phyloP scores from a whole-genome alignment of 495 filamentous ascomycete genomes.

The Terfezia claveryi region DNA sequence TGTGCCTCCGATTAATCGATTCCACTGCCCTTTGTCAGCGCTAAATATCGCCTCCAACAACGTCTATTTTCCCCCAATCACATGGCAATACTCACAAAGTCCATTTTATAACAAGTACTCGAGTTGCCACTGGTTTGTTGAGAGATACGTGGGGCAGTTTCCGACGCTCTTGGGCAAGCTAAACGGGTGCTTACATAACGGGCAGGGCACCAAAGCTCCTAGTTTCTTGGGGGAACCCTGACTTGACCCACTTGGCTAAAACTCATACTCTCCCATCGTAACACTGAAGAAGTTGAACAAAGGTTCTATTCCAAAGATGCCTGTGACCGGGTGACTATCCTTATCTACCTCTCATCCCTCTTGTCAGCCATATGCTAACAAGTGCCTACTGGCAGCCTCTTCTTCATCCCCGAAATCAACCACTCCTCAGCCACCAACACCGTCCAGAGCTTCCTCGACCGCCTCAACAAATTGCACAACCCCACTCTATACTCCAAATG shows the following conservation, averaged over 20 bases:
- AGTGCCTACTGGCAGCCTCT: constrained; percentile 35
- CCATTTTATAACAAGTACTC: not conserved
- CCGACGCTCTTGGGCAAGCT: not conserved
- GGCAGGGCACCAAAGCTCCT: too few relatives aligned
- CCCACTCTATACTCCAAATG: not conserved
- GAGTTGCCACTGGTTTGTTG: not conserved
- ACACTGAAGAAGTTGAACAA: too few relatives aligned
- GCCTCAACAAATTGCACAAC: not conserved
- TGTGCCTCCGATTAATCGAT: constrained; percentile 68
- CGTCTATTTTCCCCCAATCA: not conserved
- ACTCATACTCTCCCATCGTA: too few relatives aligned
- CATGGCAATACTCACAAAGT: not conserved
- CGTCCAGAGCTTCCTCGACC: constrained; percentile 12
- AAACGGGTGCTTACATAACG: not conserved
- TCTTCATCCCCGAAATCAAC: constrained; percentile 25
- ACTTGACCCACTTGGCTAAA: too few relatives aligned
- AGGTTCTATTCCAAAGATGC: not conserved
- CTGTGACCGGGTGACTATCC: not conserved
- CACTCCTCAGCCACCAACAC: not conserved
- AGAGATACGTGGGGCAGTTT: not conserved
- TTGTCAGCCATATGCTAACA: constrained; percentile 19
- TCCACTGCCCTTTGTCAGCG: constrained; percentile 36
- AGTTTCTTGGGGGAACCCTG: not conserved
- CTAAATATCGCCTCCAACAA: not conserved
- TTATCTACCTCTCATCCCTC: not conserved